Evolutionary conservation across 164 flowering plant species (phyloP), one percentile per base, ranked within the genome.

Genomic region (Berberis vulgaris): DNA sequence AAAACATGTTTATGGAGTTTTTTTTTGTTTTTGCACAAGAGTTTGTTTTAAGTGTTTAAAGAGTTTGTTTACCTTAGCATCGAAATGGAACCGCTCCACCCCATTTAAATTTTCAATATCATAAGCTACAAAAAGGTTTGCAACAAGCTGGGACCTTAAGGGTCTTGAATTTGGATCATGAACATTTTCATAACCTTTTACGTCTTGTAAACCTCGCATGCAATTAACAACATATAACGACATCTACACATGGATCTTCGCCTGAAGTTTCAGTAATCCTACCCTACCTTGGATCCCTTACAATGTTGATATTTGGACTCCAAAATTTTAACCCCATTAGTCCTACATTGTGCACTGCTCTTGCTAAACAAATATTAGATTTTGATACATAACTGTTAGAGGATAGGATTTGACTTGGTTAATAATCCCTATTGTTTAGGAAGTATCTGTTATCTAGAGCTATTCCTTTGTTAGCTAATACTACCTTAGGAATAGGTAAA

Each of bases 261-360:
- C 82, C 84, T 6, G 82, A 76, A 1, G 84, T 81, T 66, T 81
- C 82, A 57, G 77, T 82, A 7, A 80, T 82, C 50, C 82, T 75
- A 6, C 84, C 84, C 84, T 82, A 81, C 61, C 84, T 73, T 11
- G 84, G 84, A 66, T 81, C 84, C 59, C 84, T 73, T 50, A 75
- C 80, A 38, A 79, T 61, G 61, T 79, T 82, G 13, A 82, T 74
- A 66, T 74, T 82, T 38, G 85, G 85, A 43, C 83, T 77, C 85
- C 85, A 79, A 59, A 75, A 79, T 61, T 83, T 82, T 57, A 82
- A 62, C 6, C 85, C 83, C 4, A 80, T 77, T 65, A 77, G 75
- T 38, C 81, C 85, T 49, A 13, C 71, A 55, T 82, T 82, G 69
- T 77, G 74, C 71, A 82, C 67, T 2, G 80, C 83, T 59, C 83